Conservation (phyloP, 2,329 filamentous ascomycete genomes). For the Triangularia verruculosa region DNA sequence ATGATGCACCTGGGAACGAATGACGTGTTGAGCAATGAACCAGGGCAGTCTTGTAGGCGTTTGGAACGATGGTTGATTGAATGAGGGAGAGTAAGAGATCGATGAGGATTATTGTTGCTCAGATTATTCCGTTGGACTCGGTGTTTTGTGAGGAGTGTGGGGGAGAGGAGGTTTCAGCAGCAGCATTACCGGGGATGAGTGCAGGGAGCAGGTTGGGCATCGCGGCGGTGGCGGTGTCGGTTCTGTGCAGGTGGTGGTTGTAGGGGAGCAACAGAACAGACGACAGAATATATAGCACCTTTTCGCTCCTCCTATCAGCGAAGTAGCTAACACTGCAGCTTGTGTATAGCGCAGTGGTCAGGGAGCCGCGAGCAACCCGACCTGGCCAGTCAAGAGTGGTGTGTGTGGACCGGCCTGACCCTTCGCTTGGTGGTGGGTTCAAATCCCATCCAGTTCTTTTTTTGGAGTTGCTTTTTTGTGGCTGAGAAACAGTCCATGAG, state of each 20-base stretch:
- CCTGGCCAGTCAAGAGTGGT: neutral
- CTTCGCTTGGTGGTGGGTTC: neutral
- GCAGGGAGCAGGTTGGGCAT: neutral
- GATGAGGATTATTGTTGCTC: slow-evolving; percentile 32
- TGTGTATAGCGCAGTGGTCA: neutral
- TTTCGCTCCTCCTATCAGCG: neutral
- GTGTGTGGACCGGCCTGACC: neutral
- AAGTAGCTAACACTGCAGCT: neutral
- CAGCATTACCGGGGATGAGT: neutral
- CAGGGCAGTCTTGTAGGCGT: slow-evolving; percentile 37
- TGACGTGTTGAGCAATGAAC: slow-evolving; percentile 39
- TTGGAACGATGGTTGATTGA: slow-evolving; percentile 37
- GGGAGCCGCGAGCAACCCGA: neutral
- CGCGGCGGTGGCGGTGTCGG: neutral
- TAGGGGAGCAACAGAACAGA: neutral
- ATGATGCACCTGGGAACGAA: slow-evolving; percentile 44
- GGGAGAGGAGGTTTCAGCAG: neutral
- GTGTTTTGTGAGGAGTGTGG: slow-evolving; percentile 30
- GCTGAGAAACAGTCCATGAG: too few species aligned
- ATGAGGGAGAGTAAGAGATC: slow-evolving; percentile 41
- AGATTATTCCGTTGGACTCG: slow-evolving; percentile 35
- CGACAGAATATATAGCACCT: neutral
- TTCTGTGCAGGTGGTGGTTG: neutral
- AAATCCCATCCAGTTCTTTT: neutral
- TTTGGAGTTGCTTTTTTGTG: too few species aligned